Percentiles rank a stretch among this genome's conserved stretches.
phyloP scores from a whole-genome alignment of 2,329 filamentous ascomycete species.

The Sporothrix luriei region DNA sequence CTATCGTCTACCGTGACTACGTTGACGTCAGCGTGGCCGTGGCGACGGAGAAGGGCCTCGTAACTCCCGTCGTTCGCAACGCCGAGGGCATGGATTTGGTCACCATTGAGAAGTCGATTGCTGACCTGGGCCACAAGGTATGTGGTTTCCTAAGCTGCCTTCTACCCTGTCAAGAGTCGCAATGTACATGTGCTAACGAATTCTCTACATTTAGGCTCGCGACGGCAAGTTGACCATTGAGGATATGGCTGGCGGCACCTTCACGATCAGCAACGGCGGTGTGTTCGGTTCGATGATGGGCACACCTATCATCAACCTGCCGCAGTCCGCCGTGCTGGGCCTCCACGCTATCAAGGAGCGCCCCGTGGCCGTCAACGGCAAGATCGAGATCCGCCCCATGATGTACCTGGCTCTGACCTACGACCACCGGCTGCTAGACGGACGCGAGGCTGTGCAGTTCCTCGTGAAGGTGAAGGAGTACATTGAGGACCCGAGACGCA shows the following conservation, averaged over 20 bases:
- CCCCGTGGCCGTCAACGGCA: slow-evolving; percentile 85
- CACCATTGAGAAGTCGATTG: slow-evolving; percentile 87
- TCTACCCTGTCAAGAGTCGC: neutral
- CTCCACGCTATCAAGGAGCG: slow-evolving; percentile 97
- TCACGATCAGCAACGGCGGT: slow-evolving; percentile 96
- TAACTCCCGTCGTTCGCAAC: slow-evolving; percentile 95
- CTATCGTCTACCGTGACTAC: slow-evolving; percentile 97
- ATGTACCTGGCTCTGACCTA: slow-evolving; percentile 99
- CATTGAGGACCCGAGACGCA: slow-evolving; percentile 91
- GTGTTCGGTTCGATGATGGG: slow-evolving; percentile 98
- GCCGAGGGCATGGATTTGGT: slow-evolving; percentile 86
- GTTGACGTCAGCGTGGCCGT: slow-evolving; percentile 97
- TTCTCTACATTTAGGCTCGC: slow-evolving; percentile 64
- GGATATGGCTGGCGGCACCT: slow-evolving; percentile 98
- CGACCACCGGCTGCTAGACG: slow-evolving; percentile 93
- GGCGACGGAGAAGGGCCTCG: slow-evolving; percentile 94
- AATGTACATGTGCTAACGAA: slow-evolving; percentile 26
- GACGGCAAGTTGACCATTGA: slow-evolving; percentile 97
- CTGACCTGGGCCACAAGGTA: slow-evolving; percentile 94
- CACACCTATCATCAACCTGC: slow-evolving; percentile 97
- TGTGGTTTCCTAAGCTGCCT: slow-evolving; percentile 35
- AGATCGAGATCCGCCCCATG: slow-evolving; percentile 97
- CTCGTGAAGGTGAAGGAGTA: slow-evolving; percentile 96
- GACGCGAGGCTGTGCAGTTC: slow-evolving; percentile 93
- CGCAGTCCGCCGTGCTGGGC: slow-evolving; percentile 87